Evolutionary conservation across 1,284 basidiomycete species (phyloP), one percentile per base, ranked within the genome.

Genomic region (Cutaneotrichosporon curvatum): DNA sequence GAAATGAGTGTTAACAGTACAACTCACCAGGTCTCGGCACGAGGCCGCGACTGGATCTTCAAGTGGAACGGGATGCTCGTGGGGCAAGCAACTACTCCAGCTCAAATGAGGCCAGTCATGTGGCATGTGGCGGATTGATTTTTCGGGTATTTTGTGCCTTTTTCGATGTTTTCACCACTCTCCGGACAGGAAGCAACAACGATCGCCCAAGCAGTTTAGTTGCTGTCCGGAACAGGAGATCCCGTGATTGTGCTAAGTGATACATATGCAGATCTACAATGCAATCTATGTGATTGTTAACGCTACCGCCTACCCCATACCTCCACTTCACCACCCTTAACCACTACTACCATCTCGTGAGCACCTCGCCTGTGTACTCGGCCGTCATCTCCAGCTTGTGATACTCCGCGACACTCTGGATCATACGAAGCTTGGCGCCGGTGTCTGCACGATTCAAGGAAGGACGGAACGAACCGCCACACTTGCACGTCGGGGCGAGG

Each of bases 381-480:
- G 54, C 61, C 10, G 67, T 62, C 55, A 72, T 55, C 16, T 51
- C 51, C 4, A 73, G 56, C 23, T 63, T 58, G 53, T 73, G 72
- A 51, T 72, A 73, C 21, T 65, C 59, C 11, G 65, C 48, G 7
- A 73, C 67, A 55, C 62, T 88, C 35, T 85, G 80, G 48, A 90
- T 81, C 37, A 87, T 89, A 51, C 80, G 76, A 58, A 94, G 65
- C 64, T 79, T 83, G 37, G 81, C 73, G 53, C 79, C 78, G 48
- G 79, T 72, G 48, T 94, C 88, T 30, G 74, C 77, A 59, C 83
- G 84, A 55, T 78, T 82, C 36, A 84, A 61, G 6, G 81, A 83
- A 36, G 85, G 75, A 54, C 81, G 77, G 69, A 85, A 94, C 4
- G 80, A 72, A 15, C 91, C 94, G 7, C 89, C 92, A 68, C 95